phyloP scores from a whole-genome alignment of 495 filamentous ascomycete species.

The Amorphotheca resinae region DNA sequence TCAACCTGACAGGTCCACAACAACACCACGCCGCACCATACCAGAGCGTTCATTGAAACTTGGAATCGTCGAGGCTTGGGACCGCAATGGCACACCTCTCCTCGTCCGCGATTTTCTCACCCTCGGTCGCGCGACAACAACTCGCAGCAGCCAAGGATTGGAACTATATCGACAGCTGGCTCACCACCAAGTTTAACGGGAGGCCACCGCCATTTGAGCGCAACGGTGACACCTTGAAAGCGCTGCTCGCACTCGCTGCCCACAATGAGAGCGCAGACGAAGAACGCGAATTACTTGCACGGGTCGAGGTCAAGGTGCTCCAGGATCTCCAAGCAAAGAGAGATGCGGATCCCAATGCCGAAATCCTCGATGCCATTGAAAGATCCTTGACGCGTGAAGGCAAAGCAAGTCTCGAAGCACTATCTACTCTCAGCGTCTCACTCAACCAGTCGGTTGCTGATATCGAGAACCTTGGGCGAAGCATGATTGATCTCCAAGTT shows the following conservation, averaged over 20 bases:
- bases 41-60: too few relatives aligned
- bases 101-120: constrained; percentile 56
- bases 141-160: constrained; percentile 66
- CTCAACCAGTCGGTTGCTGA: constrained; percentile 24
- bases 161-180: constrained; percentile 77
- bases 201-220: constrained; percentile 59
- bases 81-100: constrained; percentile 42
- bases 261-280: constrained; percentile 78
- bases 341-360: constrained; percentile 13
- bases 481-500: constrained; percentile 28
- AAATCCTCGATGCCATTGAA: constrained; percentile 26
- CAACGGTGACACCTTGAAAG: constrained; percentile 70
- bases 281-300: constrained; percentile 44
- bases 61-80: too few relatives aligned
- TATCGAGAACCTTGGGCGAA: constrained; percentile 24
- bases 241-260: constrained; percentile 59
- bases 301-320: constrained; percentile 47
- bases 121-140: constrained; percentile 52
- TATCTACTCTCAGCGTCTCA: constrained; percentile 27
- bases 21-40: too few relatives aligned
- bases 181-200: constrained; percentile 52
- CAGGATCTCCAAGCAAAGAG: constrained; percentile 26
- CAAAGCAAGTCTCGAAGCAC: constrained; percentile 26
- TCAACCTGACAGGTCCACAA: too few relatives aligned
- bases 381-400: constrained; percentile 33